phyloP scores from a whole-genome alignment of 257 asterid genomes.

The Fraxinus excelsior region DNA sequence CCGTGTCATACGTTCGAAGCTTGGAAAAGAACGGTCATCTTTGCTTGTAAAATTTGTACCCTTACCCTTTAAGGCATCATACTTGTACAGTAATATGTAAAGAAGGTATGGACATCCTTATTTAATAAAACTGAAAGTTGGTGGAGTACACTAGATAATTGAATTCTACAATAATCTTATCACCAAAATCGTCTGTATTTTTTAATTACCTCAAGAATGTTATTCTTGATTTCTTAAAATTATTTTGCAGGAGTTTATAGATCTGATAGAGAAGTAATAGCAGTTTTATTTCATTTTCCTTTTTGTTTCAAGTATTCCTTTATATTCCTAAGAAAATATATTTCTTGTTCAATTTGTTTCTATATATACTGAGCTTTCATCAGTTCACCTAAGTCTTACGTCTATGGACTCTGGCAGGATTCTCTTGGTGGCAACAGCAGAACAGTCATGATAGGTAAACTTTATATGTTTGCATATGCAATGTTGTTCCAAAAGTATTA shows the following conservation, averaged over 20 bases:
- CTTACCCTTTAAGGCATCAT: not conserved
- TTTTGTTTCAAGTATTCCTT: constrained; percentile 5
- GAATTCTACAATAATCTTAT: not conserved
- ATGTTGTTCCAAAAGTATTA: not conserved
- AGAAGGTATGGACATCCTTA: not conserved
- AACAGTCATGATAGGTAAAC: constrained; percentile 94
- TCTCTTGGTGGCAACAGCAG: constrained; percentile 99
- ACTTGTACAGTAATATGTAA: not conserved
- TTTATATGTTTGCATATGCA: not conserved
- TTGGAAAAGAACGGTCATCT: not conserved
- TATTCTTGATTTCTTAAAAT: not conserved
- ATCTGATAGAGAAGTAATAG: not conserved
- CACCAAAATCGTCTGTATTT: not conserved
- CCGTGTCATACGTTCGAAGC: not conserved
- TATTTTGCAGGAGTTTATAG: not conserved
- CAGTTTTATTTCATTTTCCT: constrained; percentile 5
- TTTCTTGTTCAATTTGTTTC: not conserved
- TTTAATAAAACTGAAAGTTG: not conserved
- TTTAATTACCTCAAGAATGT: not conserved
- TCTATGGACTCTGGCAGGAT: constrained; percentile 64
- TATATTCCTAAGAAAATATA: not conserved
- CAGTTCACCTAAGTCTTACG: not conserved
- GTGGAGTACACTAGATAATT: not conserved
- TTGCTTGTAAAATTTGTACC: not conserved
- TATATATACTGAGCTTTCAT: not conserved